Evolutionary conservation across 2,329 filamentous ascomycete genomes (phyloP), one percentile per base, ranked within the genome.

Genomic region (Penicillium psychrosexuale): DNA sequence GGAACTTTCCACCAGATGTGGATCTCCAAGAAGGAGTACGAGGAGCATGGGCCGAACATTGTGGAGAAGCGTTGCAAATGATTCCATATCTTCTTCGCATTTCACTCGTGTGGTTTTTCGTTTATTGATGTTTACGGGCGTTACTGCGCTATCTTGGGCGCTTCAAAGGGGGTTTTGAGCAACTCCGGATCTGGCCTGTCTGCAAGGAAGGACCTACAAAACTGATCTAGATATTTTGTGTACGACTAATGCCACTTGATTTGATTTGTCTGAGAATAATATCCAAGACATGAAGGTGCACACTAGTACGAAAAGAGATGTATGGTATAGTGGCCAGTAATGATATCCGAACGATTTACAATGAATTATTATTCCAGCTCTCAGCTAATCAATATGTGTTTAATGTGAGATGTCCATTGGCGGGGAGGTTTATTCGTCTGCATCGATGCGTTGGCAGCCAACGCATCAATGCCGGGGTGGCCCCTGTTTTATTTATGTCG

Each of bases 1-100:
- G 95, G 95, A 9, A 96, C 92, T 13, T 99, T 99, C 77, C 94
- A 99, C 78, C 94, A 99, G 79, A 93, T 99, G 89, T 99, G 94
- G 94, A 95, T 99, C 66, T 93, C 88, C 24, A 90, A 86, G 75
- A 96, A 96, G 80, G 94, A 99, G 78, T 97, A 97, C 67, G 91
- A 97, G 61, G 95, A 99, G 80, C 92, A 96, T 72, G 94, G 94
- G 1, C 80, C 86, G 6, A 85, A 85, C 61, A 92, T 97, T 65
- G 90, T 97, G 42, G 93, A 97, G 81, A 97, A 96, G 84, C 82
- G 93, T 67, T 97, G 93, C 82, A 96, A 96, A 79, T 97, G 47
- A 59, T 49, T 22, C 7, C 30, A 28, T 31, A 15, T 44, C 12
- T 17, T 51, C 17, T 17, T 51, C 17, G 27, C 33, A 34, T 44